phyloP scores from a whole-genome alignment of 495 filamentous ascomycete genomes.

The Entonaema liquescens region DNA sequence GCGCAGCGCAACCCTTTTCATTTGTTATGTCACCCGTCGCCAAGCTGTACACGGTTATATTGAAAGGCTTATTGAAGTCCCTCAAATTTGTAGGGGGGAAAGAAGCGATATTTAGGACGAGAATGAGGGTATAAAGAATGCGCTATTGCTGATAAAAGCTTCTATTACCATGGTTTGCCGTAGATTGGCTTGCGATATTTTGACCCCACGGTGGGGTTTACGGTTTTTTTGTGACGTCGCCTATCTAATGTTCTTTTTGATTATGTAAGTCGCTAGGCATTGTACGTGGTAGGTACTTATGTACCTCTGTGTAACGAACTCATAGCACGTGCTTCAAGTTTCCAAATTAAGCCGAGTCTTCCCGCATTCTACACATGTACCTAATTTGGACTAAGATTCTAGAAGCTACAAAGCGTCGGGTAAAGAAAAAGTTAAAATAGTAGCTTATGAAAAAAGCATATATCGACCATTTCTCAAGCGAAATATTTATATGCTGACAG shows the following conservation, averaged over 20 bases:
- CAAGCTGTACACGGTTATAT: not conserved
- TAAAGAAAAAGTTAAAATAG: not conserved
- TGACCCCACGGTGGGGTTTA: slow-evolving; percentile 46
- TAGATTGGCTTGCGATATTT: slow-evolving; percentile 19
- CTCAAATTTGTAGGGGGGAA: too few species aligned
- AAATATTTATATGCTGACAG: not conserved
- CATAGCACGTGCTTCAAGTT: not conserved
- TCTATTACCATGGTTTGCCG: not conserved
- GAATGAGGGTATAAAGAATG: not conserved
- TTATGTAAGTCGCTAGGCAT: not conserved
- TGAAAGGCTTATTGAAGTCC: not conserved
- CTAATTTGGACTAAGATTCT: not conserved
- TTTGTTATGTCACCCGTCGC: not conserved
- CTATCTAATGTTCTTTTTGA: not conserved
- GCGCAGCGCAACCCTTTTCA: not conserved
- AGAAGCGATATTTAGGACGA: not conserved
- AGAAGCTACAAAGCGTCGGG: not conserved
- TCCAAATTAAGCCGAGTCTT: not conserved
- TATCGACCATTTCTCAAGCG: not conserved
- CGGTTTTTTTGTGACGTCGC: slow-evolving; percentile 21
- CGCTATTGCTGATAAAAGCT: not conserved
- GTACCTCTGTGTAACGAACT: not conserved
- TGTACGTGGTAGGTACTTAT: not conserved
- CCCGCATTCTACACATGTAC: not conserved
- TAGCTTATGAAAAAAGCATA: not conserved